Evolutionary conservation across 148 eudicot genomes (phyloP), one percentile per base, ranked within the genome.

Genomic region (Diospyros kaki): DNA sequence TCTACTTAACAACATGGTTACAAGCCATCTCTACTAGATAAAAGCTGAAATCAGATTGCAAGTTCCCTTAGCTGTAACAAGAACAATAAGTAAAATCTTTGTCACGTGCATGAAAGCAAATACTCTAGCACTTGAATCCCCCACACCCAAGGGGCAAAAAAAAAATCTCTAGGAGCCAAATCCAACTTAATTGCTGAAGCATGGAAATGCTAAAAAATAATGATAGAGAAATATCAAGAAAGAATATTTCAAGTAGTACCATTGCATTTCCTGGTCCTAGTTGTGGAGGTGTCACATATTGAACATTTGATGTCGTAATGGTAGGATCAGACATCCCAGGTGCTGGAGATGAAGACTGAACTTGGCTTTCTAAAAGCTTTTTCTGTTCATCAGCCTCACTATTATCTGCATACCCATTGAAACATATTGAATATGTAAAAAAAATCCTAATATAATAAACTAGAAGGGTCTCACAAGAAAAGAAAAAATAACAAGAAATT

Each of bases 341-440:
- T 52, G 53, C 70, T 5, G 84, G 69, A 66, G 89, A 77, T 61
- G 85, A 79, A 17, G 81, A 83, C 18, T 82, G 84, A 68, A 74
- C 65, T 44, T 73, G 79, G 10, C 80, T 28, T 68, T 86, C 88
- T 9, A 80, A 61, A 62, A 81, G 81, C 58, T 82, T 76, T 80
- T 86, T 88, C 72, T 74, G 86, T 66, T 87, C 91, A 71, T 84
- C 88, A 62, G 77, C 83, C 81, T 87, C 87, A 46, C 85, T 79
- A 55, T 86, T 82, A 81, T 85, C 93, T 89, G 84, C 73, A 78
- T 3, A 38, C 75, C 55, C 64, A 77, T 18, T 53, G 17, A 72
- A 69, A 45, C 14, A 58, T 45, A 17, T 42, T 65, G 12, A 40
- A 28, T 13, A 3, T 5, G 5, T 40, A 54, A 10, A 12, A 53